These are phyloP conservation scores for Pythium utonaiense DNA, from an alignment of 352 stramenopile species.

Conservation along the genomic window DNA sequence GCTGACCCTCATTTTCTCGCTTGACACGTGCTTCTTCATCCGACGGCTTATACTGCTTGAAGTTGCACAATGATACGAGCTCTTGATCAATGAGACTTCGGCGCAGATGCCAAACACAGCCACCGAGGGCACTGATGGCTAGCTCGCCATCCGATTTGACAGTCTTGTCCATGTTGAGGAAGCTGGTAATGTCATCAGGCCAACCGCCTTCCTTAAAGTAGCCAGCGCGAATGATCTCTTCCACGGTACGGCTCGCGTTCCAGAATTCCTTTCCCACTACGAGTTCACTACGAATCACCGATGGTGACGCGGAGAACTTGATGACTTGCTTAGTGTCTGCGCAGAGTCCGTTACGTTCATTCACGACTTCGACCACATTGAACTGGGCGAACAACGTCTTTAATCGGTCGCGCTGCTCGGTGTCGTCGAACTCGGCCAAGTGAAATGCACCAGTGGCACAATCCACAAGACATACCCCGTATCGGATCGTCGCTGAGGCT, in stretches of 20 bases:
- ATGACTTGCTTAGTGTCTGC: slow-evolving; percentile 71
- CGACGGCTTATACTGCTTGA: slow-evolving; percentile 73
- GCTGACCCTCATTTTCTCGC: slow-evolving; percentile 12
- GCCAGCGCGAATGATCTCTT: slow-evolving; percentile 85
- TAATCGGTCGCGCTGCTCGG: slow-evolving; percentile 92
- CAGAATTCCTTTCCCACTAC: slow-evolving; percentile 85
- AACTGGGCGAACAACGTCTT: slow-evolving; percentile 94
- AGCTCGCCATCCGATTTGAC: slow-evolving; percentile 56
- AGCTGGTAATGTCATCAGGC: slow-evolving; percentile 49
- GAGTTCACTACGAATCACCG: slow-evolving; percentile 59
- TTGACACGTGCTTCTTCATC: slow-evolving; percentile 41
- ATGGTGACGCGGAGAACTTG: slow-evolving; percentile 57
- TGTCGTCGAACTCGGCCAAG: slow-evolving; percentile 97
- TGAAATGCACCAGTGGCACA: slow-evolving; percentile 91
- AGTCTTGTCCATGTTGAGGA: slow-evolving; percentile 72
- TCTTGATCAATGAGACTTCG: slow-evolving; percentile 84
- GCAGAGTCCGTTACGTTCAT: slow-evolving; percentile 58
- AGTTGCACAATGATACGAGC: slow-evolving; percentile 72
- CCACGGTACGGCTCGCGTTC: slow-evolving; percentile 84
- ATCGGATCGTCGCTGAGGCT: slow-evolving; percentile 49
- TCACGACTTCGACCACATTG: slow-evolving; percentile 82
- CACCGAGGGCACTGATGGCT: slow-evolving; percentile 63
- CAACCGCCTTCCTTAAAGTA: slow-evolving; percentile 88
- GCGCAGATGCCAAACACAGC: slow-evolving; percentile 77
- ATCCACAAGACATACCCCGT: slow-evolving; percentile 96